Evolutionary conservation across 108 stramenopile species (phyloP).

Genomic region (Pseudonitzschia multiseries): DNA sequence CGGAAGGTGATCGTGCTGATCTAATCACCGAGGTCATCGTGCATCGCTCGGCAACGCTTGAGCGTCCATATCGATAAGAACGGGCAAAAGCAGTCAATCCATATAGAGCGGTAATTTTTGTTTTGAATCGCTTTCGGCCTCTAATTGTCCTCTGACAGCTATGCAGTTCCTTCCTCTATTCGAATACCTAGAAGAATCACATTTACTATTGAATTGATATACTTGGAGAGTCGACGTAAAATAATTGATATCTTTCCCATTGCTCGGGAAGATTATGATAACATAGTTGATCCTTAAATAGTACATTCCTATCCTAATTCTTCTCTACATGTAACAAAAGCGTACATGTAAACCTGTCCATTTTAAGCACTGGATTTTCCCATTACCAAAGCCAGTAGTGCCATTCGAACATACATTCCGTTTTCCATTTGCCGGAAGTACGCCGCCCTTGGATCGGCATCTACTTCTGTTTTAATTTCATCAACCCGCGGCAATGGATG

Average conservation of each 20-base stretch:
- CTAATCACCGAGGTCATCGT: not conserved
- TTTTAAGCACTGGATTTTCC: constrained; percentile 9
- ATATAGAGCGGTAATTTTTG: no score
- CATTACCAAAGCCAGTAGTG: constrained; percentile 66
- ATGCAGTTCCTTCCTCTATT: no score
- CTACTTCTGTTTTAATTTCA: constrained; percentile 92
- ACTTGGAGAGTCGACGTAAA: no score
- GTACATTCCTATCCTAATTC: not conserved
- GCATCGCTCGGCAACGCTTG: not conserved
- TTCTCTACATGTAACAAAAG: not conserved
- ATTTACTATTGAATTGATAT: no score
- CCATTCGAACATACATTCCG: constrained; percentile 98
- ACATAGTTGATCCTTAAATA: not conserved
- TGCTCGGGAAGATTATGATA: not conserved
- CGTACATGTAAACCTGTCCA: not conserved
- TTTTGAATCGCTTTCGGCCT: no score
- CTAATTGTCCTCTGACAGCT: no score
- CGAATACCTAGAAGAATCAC: no score
- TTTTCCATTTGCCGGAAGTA: constrained; percentile 99
- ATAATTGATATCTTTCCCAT: not conserved
- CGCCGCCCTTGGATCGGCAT: constrained; percentile 93
- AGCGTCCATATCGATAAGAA: not conserved
- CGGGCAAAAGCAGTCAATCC: no score
- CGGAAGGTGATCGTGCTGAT: not conserved
- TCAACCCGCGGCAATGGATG: constrained; percentile 87